phyloP scores from a whole-genome alignment of 176 grass and related monocot species.

The Juncus effusus region DNA sequence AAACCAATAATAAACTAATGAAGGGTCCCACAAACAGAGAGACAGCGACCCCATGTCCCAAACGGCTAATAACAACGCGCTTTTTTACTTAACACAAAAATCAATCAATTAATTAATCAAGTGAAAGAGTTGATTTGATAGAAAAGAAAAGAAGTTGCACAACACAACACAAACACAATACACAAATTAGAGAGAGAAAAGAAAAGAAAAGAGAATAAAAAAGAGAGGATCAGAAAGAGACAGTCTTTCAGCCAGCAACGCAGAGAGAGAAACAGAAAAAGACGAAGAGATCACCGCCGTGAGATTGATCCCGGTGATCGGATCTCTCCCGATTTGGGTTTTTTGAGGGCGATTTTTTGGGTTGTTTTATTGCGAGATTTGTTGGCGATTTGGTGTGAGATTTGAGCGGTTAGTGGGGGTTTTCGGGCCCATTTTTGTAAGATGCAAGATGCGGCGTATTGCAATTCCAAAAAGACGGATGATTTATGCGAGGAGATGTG shows the following conservation, averaged over 20 bases:
- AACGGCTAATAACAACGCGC: no score
- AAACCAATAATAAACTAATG: no score
- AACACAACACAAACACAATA: no score
- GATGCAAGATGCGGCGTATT: slow-evolving; percentile 60
- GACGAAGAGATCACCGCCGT: slow-evolving; percentile 20
- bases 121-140: no score
- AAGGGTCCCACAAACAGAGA: no score
- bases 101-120: no score
- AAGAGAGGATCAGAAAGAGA: slow-evolving; percentile 25
- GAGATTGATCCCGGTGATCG: slow-evolving; percentile 6
- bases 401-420: not conserved
- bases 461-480: slow-evolving; percentile 85
- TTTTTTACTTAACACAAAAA: no score
- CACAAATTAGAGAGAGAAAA: not conserved
- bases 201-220: not conserved
- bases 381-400: not conserved
- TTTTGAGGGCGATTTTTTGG: not conserved
- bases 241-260: slow-evolving; percentile 14
- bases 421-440: slow-evolving; percentile 13
- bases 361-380: not conserved
- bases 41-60: no score
- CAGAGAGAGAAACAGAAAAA: slow-evolving; percentile 16
- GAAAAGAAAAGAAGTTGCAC: no score
- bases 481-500: slow-evolving; percentile 70
- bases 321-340: slow-evolving; percentile 1